Evolutionary conservation across 1,284 basidiomycete genomes (phyloP), one percentile per base, ranked within the genome.

Genomic region (Hemileccinum hortonii): DNA sequence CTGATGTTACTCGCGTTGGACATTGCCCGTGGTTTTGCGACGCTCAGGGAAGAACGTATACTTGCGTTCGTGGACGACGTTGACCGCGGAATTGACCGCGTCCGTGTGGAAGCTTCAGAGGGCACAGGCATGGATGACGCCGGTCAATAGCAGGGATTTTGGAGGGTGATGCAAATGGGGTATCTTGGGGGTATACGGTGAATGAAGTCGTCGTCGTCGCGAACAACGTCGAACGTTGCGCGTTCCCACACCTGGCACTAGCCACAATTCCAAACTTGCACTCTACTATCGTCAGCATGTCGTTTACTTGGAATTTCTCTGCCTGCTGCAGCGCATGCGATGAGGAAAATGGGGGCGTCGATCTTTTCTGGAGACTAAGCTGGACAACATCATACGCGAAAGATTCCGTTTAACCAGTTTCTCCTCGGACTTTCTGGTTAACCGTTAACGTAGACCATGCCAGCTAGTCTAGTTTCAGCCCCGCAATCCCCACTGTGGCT

Each of bases 1-100:
- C 69, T 71, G 39, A 65, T 45, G 36, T 60, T 64, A 15, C 69
- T 71, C 45, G 69, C 69, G 39, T 65, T 70, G 22, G 66, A 67
- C 55, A 71, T 61, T 26, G 61, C 65, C 7, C 59, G 63, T 29
- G 69, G 67, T 55, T 61, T 69, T 5, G 56, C 64, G 48, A 52
- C 56, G 50, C 63, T 69, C 44, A 69, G 49, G 44, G 58, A 63
- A 44, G 56, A 62, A 49, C 58, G 56, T 14, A 50, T 39, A 7
- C 50, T 58, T 14, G 52, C n/a, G 26, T 26, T 26, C 26, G 26
- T 7, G 26, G 57, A 52, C 29, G 58, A 65, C 6, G 53, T 52
- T 30, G 67, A 69, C 1, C 68, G 65, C 40, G 68, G 32, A 7
- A 67, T 47, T 10, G 64, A 29, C 18, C 67, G 63, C 26, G 64